Conservation (phyloP, 176 grass and related monocot species). For the Avena atlantica region DNA sequence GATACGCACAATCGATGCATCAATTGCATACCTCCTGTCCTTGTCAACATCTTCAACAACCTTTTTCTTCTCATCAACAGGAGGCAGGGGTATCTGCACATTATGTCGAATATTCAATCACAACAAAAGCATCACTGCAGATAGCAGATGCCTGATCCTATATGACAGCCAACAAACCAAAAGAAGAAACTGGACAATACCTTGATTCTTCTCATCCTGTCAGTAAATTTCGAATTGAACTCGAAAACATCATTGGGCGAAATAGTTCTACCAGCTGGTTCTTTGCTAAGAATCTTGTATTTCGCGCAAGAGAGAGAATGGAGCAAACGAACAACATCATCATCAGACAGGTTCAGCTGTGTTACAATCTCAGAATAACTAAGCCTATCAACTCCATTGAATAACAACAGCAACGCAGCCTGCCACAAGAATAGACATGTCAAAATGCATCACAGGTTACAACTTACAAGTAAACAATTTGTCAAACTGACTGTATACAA, state of each 20-base stretch:
- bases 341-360: conserved; percentile 91
- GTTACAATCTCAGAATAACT: conserved; percentile 93
- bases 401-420: conserved; percentile 87
- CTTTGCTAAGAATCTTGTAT: conserved; percentile 96
- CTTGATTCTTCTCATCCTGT: conserved; percentile 97
- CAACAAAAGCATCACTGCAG: conserved; percentile 9
- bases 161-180: not conserved
- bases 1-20: conserved; percentile 96
- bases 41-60: conserved; percentile 98
- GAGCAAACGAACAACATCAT: conserved; percentile 96
- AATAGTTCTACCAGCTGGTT: conserved; percentile 81
- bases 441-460: not conserved
- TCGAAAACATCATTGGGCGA: conserved; percentile 77
- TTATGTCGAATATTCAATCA: not conserved
- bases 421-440: conserved; percentile 39
- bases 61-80: conserved; percentile 99
- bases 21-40: conserved; percentile 93
- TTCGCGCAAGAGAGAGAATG: conserved; percentile 97
- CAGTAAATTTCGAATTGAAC: conserved; percentile 95
- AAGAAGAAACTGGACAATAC: conserved; percentile 44
- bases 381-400: conserved; percentile 77
- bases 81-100: conserved; percentile 78
- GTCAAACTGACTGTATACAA: not conserved
- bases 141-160: not conserved
- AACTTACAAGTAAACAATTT: conserved; percentile 14